These are phyloP conservation scores for Colletotrichum orbiculare DNA, from an alignment of 2,329 filamentous ascomycete genomes.

Conservation along the genomic window DNA sequence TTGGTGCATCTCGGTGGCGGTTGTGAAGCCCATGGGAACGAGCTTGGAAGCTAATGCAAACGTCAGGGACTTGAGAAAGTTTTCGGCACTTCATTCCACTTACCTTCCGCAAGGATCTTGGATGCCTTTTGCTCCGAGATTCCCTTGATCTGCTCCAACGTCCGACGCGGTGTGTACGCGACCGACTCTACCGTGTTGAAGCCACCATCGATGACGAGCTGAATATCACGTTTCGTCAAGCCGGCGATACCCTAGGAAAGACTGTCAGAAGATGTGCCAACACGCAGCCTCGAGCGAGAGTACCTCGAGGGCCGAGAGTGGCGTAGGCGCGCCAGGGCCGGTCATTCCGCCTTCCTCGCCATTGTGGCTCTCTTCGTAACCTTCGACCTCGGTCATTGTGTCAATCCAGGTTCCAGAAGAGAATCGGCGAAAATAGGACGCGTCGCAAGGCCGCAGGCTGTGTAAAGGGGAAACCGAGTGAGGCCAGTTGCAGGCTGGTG, in stretches of 20 bases:
- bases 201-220: slow-evolving; percentile 89
- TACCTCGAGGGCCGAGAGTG: slow-evolving; percentile 87
- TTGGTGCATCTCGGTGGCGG: slow-evolving; percentile 98
- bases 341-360: slow-evolving; percentile 78
- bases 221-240: slow-evolving; percentile 94
- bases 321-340: slow-evolving; percentile 93
- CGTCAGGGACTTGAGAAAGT: slow-evolving; percentile 26
- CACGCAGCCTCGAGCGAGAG: slow-evolving; percentile 38
- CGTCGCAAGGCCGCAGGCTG: background rate
- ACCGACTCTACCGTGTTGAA: slow-evolving; percentile 96
- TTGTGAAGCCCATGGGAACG: slow-evolving; percentile 99
- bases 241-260: slow-evolving; percentile 79
- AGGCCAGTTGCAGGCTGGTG: background rate
- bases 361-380: slow-evolving; percentile 74
- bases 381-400: slow-evolving; percentile 62
- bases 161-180: slow-evolving; percentile 86
- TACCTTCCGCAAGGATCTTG: slow-evolving; percentile 91
- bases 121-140: slow-evolving; percentile 97
- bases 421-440: background rate
- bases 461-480: background rate
- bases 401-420: background rate
- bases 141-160: slow-evolving; percentile 94
- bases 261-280: slow-evolving; percentile 6
- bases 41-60: slow-evolving; percentile 81
- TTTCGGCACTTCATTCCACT: slow-evolving; percentile 38